Conservation (phyloP, 2,329 filamentous ascomycete species). For the Zarea fungicola region DNA sequence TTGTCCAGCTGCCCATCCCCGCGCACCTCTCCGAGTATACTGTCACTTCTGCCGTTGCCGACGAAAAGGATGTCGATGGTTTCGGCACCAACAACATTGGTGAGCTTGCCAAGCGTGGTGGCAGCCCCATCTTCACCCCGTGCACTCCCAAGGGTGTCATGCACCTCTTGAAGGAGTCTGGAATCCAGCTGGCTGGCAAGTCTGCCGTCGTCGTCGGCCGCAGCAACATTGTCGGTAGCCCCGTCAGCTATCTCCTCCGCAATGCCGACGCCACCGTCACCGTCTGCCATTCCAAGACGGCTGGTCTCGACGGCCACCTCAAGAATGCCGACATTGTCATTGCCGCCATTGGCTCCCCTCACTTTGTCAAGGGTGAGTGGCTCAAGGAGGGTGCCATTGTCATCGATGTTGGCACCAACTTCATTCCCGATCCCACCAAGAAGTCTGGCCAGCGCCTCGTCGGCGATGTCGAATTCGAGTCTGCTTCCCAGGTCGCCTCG, state of each 20-base stretch:
- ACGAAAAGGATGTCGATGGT: slow-evolving; percentile 96
- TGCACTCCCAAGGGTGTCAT: slow-evolving; percentile 98
- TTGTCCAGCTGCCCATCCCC: slow-evolving; percentile 90
- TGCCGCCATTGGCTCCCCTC: slow-evolving; percentile 81
- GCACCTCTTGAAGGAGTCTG: slow-evolving; percentile 79
- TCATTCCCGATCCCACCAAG: slow-evolving; percentile 79
- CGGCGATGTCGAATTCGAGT: slow-evolving; percentile 89
- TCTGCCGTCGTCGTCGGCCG: slow-evolving; percentile 90
- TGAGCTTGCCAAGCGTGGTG: slow-evolving; percentile 92
- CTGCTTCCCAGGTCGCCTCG: slow-evolving; percentile 78
- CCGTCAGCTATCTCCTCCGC: slow-evolving; percentile 90
- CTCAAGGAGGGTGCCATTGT: slow-evolving; percentile 92
- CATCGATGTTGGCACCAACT: slow-evolving; percentile 97
- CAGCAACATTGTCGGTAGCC: slow-evolving; percentile 96
- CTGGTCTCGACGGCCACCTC: slow-evolving; percentile 65
- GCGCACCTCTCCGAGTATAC: slow-evolving; percentile 84
- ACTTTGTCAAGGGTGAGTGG: slow-evolving; percentile 92
- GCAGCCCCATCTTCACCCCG: slow-evolving; percentile 80
- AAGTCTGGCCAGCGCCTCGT: slow-evolving; percentile 91
- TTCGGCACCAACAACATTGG: slow-evolving; percentile 94
- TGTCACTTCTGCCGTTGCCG: slow-evolving; percentile 82
- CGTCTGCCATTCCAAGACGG: slow-evolving; percentile 87
- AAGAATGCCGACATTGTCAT: slow-evolving; percentile 85
- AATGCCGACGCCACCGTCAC: slow-evolving; percentile 97
- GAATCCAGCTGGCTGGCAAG: slow-evolving; percentile 81